These are phyloP conservation scores for Salix suchowensis DNA, from an alignment of 345 rosid genomes.

Conservation along the genomic window DNA sequence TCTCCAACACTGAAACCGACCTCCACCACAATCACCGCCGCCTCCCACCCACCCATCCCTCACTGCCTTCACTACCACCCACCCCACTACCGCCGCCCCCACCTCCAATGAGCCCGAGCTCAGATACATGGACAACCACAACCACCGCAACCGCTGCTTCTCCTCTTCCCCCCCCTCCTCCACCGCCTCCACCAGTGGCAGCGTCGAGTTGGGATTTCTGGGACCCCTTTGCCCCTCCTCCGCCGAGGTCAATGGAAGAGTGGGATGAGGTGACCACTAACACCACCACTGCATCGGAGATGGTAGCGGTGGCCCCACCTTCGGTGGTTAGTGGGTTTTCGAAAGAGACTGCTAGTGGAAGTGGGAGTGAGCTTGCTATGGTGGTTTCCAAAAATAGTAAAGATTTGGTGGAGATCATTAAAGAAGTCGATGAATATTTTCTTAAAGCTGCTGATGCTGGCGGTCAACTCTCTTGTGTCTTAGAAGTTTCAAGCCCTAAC, in stretches of 20 bases:
- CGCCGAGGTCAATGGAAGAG: constrained; percentile 44
- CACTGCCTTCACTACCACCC: constrained; percentile 13
- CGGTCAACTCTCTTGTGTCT: constrained; percentile 49
- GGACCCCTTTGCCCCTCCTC: constrained; percentile 70
- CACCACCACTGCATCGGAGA: constrained; percentile 18
- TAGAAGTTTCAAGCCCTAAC: constrained; percentile 57
- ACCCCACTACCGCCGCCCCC: constrained; percentile 38
- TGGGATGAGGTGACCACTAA: constrained; percentile 55
- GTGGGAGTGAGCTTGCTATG: constrained; percentile 61
- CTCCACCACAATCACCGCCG: constrained; percentile 34
- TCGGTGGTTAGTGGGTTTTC: constrained; percentile 61
- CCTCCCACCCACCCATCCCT: constrained; percentile 27
- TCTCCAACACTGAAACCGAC: constrained; percentile 63
- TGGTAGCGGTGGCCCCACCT: constrained; percentile 42
- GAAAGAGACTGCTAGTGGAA: constrained; percentile 47
- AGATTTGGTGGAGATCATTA: constrained; percentile 77
- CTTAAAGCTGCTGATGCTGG: constrained; percentile 80
- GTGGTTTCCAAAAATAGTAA: constrained; percentile 77
- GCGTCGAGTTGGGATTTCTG: constrained; percentile 88
- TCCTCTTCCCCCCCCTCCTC: constrained; percentile 47
- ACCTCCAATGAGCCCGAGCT: constrained; percentile 69
- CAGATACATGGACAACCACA: constrained; percentile 70
- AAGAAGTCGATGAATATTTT: constrained; percentile 91
- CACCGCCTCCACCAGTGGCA: constrained; percentile 70
- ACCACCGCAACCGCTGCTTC: constrained; percentile 10